These are phyloP conservation scores for Amanita phalloides DNA, from an alignment of 768 basidiomycete genomes.

Conservation along the genomic window DNA sequence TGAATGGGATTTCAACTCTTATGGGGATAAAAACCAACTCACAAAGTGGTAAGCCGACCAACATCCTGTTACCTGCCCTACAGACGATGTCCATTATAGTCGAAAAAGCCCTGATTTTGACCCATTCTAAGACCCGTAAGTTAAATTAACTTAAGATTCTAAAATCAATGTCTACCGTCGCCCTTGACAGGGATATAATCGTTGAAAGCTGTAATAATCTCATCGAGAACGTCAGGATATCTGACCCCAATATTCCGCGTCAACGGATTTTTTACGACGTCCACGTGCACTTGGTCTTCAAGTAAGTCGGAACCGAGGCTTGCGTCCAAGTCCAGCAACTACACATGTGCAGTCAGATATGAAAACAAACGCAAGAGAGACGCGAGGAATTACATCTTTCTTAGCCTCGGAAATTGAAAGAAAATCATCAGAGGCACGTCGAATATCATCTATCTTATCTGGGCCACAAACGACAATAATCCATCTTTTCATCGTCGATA, in stretches of 20 bases:
- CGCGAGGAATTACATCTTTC: slow-evolving; percentile 8
- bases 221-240: slow-evolving; percentile 16
- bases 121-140: slow-evolving; percentile 8
- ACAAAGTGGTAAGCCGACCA: slow-evolving; percentile 19
- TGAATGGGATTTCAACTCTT: neutral
- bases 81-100: slow-evolving; percentile 13
- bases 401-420: slow-evolving; percentile 31
- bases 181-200: slow-evolving; percentile 8
- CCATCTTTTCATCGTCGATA: slow-evolving; percentile 34
- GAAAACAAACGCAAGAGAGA: no score
- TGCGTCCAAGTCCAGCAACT: slow-evolving; percentile 22
- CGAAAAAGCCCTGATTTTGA: slow-evolving; percentile 8
- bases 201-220: slow-evolving; percentile 12
- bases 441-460: slow-evolving; percentile 31
- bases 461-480: slow-evolving; percentile 29
- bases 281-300: slow-evolving; percentile 14
- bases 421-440: slow-evolving; percentile 31
- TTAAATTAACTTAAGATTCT: neutral
- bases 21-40: neutral
- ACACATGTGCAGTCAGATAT: neutral
- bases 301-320: slow-evolving; percentile 19
- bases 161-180: neutral
- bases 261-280: slow-evolving; percentile 15
- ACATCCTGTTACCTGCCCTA: slow-evolving; percentile 12
- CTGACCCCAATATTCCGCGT: slow-evolving; percentile 17